These are phyloP conservation scores for Ormosia emarginata DNA, from an alignment of 306 rosid genomes.

Conservation along the genomic window DNA sequence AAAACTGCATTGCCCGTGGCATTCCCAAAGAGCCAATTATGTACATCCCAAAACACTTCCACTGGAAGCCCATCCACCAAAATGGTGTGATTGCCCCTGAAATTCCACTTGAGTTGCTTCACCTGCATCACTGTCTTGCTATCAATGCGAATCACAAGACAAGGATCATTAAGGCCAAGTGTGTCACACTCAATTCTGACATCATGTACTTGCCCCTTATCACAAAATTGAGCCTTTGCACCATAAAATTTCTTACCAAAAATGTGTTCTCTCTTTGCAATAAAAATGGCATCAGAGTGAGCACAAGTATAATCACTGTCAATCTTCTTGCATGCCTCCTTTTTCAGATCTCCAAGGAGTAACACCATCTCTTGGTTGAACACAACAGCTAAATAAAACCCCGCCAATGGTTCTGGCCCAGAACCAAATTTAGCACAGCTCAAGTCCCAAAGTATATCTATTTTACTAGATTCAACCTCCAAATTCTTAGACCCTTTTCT, in stretches of 20 bases:
- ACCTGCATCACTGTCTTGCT: conserved; percentile 70
- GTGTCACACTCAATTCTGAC: conserved; percentile 80
- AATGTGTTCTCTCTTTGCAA: conserved; percentile 76
- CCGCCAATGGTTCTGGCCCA: conserved; percentile 81
- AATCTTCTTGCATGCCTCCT: conserved; percentile 59
- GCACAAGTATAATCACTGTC: conserved; percentile 26
- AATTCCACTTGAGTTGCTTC: conserved; percentile 85
- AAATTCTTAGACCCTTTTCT: conserved; percentile 73
- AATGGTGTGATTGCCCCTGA: conserved; percentile 77
- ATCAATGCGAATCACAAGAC: conserved; percentile 79
- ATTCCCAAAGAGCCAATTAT: conserved; percentile 87
- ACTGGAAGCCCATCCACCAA: conserved; percentile 76
- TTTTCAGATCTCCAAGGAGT: conserved; percentile 73
- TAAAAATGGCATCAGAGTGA: conserved; percentile 45
- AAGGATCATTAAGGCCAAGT: conserved; percentile 55
- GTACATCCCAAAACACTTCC: conserved; percentile 94
- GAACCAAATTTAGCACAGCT: conserved; percentile 74
- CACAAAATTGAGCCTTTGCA: conserved; percentile 72
- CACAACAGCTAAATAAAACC: conserved; percentile 61
- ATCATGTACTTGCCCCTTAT: conserved; percentile 70
- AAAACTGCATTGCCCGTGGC: conserved; percentile 72
- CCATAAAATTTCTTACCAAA: conserved; percentile 67
- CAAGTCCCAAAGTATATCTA: conserved; percentile 72
- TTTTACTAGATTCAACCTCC: conserved; percentile 50
- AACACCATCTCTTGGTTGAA: conserved; percentile 58